Percentiles rank a stretch among this genome's conserved stretches.
Evolutionary conservation across 2,329 filamentous ascomycete genomes (phyloP).

Genomic region (Monosporascus sp.): DNA sequence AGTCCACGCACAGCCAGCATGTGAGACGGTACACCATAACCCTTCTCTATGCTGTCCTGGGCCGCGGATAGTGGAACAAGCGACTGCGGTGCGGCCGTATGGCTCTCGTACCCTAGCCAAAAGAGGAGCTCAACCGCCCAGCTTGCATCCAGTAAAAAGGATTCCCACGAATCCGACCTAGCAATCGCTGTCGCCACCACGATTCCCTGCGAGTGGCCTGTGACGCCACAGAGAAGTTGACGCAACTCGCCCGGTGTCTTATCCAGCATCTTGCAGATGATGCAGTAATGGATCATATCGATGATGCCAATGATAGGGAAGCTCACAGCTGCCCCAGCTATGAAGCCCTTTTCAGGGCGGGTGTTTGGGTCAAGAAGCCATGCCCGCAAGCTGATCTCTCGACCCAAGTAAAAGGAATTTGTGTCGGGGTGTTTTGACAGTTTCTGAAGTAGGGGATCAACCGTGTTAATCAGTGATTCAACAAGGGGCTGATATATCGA

Average conservation of each 20-base stretch:
- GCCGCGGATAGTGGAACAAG: constrained; percentile 87
- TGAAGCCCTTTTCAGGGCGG: too few relatives aligned
- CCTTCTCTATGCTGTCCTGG: constrained; percentile 88
- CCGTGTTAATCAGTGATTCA: constrained; percentile 76
- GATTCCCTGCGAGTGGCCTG: constrained; percentile 94
- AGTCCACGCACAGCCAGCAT: constrained; percentile 98
- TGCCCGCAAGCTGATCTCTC: too few relatives aligned
- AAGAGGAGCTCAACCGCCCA: constrained; percentile 89
- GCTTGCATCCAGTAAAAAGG: constrained; percentile 73
- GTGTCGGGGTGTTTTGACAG: too few relatives aligned
- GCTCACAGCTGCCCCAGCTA: too few relatives aligned
- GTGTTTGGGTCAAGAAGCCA: too few relatives aligned
- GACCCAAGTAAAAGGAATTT: too few relatives aligned
- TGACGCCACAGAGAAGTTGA: constrained; percentile 78
- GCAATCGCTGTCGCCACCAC: constrained; percentile 90
- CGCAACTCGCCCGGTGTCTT: constrained; percentile 83
- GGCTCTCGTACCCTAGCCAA: constrained; percentile 96
- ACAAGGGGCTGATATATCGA: constrained; percentile 88
- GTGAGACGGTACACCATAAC: constrained; percentile 91
- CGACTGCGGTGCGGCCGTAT: constrained; percentile 93
- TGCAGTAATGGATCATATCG: constrained; percentile 90
- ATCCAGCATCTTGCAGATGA: constrained; percentile 87
- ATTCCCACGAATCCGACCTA: constrained; percentile 87
- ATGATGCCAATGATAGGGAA: constrained; percentile 93
- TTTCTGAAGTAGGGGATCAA: too few relatives aligned